These are phyloP conservation scores for Apocynum venetum DNA, from an alignment of 257 asterid species.

Conservation along the genomic window DNA sequence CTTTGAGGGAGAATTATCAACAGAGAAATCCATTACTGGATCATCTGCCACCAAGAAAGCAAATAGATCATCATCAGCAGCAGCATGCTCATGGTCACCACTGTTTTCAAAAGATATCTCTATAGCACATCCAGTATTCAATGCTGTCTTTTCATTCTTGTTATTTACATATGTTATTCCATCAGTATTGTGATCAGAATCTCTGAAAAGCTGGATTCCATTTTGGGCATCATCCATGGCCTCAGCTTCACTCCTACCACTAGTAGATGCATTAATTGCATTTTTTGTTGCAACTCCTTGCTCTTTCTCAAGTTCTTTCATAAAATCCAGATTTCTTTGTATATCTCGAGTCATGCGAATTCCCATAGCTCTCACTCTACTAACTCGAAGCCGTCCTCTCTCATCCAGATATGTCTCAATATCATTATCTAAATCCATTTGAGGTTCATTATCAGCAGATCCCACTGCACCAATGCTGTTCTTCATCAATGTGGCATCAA, in stretches of 20 bases:
- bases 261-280: slow-evolving; percentile 18
- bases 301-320: slow-evolving; percentile 75
- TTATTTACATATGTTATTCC: slow-evolving; percentile 26
- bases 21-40: slow-evolving; percentile 38
- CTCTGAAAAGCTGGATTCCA: slow-evolving; percentile 25
- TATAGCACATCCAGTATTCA: slow-evolving; percentile 45
- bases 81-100: slow-evolving; percentile 31
- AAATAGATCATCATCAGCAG: slow-evolving; percentile 65
- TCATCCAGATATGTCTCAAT: slow-evolving; percentile 88
- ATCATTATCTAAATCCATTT: slow-evolving; percentile 44
- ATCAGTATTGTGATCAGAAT: slow-evolving; percentile 28
- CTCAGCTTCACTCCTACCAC: slow-evolving; percentile 23
- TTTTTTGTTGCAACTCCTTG: slow-evolving; percentile 22
- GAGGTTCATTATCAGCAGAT: slow-evolving; percentile 44
- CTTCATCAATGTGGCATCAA: slow-evolving; percentile 21
- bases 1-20: slow-evolving; percentile 30
- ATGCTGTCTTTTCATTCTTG: slow-evolving; percentile 23
- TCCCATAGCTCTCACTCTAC: slow-evolving; percentile 88
- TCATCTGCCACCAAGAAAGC: slow-evolving; percentile 69
- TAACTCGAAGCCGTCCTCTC: slow-evolving; percentile 78
- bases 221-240: slow-evolving; percentile 26
- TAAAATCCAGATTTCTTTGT: slow-evolving; percentile 89
- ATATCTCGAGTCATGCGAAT: slow-evolving; percentile 94
- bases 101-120: slow-evolving; percentile 79
- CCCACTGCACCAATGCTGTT: slow-evolving; percentile 34